Conservation (phyloP, 1,139 yeast genomes). For the Geotrichum phurueaensis region DNA sequence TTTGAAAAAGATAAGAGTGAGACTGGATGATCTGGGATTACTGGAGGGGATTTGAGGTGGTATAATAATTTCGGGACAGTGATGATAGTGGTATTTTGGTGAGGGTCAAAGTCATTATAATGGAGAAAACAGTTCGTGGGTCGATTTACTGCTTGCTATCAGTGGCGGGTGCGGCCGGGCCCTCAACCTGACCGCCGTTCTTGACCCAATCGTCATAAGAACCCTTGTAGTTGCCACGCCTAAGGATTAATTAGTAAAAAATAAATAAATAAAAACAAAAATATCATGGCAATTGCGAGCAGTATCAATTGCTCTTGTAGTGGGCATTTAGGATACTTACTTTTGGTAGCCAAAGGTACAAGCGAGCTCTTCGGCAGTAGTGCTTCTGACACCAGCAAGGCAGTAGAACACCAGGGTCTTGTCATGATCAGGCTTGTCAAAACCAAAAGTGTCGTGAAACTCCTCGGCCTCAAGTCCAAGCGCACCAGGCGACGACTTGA, state of each 20-base stretch:
- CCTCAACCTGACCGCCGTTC: slow-evolving; percentile 35
- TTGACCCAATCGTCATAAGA: slow-evolving; percentile 82
- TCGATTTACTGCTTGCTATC: background rate
- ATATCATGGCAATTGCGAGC: background rate
- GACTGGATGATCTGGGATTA: background rate
- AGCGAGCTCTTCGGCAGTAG: slow-evolving; percentile 89
- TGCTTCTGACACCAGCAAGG: slow-evolving; percentile 85
- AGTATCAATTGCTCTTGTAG: background rate
- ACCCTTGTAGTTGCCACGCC: slow-evolving; percentile 47
- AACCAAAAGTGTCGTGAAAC: slow-evolving; percentile 73
- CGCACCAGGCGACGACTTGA: slow-evolving; percentile 92
- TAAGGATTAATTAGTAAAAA: slow-evolving; percentile 26
- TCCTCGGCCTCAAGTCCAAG: slow-evolving; percentile 72
- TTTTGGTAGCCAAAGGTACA: slow-evolving; percentile 79
- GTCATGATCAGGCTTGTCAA: slow-evolving; percentile 67
- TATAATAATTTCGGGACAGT: background rate
- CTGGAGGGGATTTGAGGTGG: background rate
- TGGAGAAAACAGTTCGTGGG: background rate
- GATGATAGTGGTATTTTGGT: background rate
- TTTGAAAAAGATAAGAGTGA: background rate
- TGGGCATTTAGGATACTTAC: slow-evolving; percentile 19
- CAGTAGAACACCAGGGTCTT: slow-evolving; percentile 85
- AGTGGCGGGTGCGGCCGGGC: slow-evolving; percentile 2
- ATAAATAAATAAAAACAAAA: background rate
- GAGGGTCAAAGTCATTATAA: background rate